These are phyloP conservation scores for Cubamyces lactineus DNA, from an alignment of 768 basidiomycete species.

Conservation along the genomic window DNA sequence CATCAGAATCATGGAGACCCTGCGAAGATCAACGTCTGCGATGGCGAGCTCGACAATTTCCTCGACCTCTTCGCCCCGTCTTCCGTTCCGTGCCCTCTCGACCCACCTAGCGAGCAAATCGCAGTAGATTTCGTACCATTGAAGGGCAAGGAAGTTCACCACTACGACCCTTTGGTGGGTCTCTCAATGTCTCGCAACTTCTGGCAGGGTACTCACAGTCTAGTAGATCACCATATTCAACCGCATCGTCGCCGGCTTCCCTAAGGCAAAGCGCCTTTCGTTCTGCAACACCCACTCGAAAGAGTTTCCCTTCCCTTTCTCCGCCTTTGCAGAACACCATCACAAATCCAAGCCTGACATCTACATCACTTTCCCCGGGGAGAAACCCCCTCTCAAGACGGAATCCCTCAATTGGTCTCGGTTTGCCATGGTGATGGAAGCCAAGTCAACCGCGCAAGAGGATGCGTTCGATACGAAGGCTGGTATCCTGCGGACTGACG, in stretches of 20 bases:
- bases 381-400: background rate
- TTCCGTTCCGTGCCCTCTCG: background rate
- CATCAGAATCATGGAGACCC: too few species aligned
- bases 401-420: background rate
- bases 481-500: background rate
- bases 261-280: background rate
- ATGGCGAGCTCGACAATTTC: background rate
- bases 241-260: background rate
- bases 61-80: background rate
- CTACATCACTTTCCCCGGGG: conserved; percentile 3
- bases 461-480: background rate
- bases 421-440: conserved; percentile 15
- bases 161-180: background rate
- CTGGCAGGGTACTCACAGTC: background rate
- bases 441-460: background rate
- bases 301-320: conserved; percentile 16
- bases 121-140: background rate
- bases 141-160: background rate
- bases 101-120: background rate
- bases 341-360: conserved; percentile 7
- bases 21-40: background rate
- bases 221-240: background rate
- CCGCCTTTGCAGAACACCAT: conserved; percentile 8
- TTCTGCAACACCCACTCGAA: conserved; percentile 15
- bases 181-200: too few species aligned